Base-by-base conservation (phyloP, 306 rosid genomes). In the Fagus crenata region DNA sequence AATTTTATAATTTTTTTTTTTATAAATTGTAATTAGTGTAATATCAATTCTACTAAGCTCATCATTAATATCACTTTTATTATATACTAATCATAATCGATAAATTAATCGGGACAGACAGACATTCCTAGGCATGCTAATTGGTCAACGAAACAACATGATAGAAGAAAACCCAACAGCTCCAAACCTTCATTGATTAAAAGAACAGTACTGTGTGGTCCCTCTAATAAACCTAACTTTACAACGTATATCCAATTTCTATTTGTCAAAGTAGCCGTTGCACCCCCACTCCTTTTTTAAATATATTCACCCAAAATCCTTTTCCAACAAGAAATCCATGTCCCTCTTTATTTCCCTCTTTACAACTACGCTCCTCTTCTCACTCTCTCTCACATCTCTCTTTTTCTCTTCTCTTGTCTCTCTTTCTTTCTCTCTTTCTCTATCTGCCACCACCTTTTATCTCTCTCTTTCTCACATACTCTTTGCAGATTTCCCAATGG, bases 231-330 rank as follows among this genome's bases (percentile, higher is more conserved):
- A 67, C 78, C 77, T 22, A 67, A 75, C 74, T 86, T 71, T 75
- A 58, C 69, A 80, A 46, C n/a, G 61, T 77, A 41, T 43, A 58
- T 75, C 35, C 53, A 9, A 41, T 37, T 43, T 28, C 53, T 14
- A 41, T 37, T 43, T 79, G 83, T 84, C 88, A 87, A 84, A 83
- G 73, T 87, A 92, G 89, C 88, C 92, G 97, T 89, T 86, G 77
- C 69, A 81, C 84, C 81, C 73, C 75, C 77, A 59, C 79, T 37
- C 40, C 74, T 32, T 31, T 69, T 65, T 54, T 53, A 73, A 41
- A 40, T 53, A 35, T 35, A 42, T 18, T 53, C 43, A 31, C 31
- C 14, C 36, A 76, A 42, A 40, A 63, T 78, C 41, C 80, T 84
- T 79, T 69, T 4, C 76, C 84, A 75, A 77, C 90, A 88, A 85